Conservation (phyloP, 805 yeast genomes). For the Komagataella kurtzmanii region DNA sequence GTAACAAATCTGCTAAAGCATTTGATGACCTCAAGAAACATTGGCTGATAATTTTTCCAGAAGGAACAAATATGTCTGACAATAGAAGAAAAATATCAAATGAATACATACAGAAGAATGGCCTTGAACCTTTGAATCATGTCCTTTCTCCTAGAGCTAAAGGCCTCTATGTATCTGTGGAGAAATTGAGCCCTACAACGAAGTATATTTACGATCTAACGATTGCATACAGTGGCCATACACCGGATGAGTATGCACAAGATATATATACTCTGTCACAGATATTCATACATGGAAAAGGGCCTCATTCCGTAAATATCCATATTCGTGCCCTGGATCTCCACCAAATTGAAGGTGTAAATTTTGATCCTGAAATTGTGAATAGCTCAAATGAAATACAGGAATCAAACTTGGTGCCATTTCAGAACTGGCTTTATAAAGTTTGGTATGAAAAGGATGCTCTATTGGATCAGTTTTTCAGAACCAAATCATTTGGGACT, state of each 20-base stretch:
- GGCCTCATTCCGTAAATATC: constrained; percentile 55
- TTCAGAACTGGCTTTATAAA: constrained; percentile 63
- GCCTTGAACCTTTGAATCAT: constrained; percentile 37
- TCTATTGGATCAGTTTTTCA: constrained; percentile 47
- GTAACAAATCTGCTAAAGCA: constrained; percentile 32
- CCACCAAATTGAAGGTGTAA: constrained; percentile 48
- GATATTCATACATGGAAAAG: constrained; percentile 54
- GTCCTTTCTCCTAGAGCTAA: constrained; percentile 73
- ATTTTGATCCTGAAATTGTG: constrained; percentile 14
- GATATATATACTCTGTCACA: constrained; percentile 52
- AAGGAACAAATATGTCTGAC: constrained; percentile 77
- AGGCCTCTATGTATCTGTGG: constrained; percentile 60
- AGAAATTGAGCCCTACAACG: constrained; percentile 37
- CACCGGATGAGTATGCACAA: constrained; percentile 58
- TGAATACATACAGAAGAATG: constrained; percentile 39
- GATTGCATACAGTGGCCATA: constrained; percentile 66
- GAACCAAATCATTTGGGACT: constrained; percentile 33
- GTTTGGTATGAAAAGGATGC: constrained; percentile 74
- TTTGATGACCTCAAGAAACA: constrained; percentile 24
- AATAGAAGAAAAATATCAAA: constrained; percentile 47
- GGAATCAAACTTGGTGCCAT: constrained; percentile 28
- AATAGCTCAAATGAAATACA: constrained; percentile 18
- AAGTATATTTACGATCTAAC: constrained; percentile 70
- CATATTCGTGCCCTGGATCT: constrained; percentile 47
- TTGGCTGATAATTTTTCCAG: constrained; percentile 76